A percentile compares a stretch with the other conserved stretches of the same genome.
phyloP scores from a whole-genome alignment of 352 stramenopile species.

The Pythium insidiosum region DNA sequence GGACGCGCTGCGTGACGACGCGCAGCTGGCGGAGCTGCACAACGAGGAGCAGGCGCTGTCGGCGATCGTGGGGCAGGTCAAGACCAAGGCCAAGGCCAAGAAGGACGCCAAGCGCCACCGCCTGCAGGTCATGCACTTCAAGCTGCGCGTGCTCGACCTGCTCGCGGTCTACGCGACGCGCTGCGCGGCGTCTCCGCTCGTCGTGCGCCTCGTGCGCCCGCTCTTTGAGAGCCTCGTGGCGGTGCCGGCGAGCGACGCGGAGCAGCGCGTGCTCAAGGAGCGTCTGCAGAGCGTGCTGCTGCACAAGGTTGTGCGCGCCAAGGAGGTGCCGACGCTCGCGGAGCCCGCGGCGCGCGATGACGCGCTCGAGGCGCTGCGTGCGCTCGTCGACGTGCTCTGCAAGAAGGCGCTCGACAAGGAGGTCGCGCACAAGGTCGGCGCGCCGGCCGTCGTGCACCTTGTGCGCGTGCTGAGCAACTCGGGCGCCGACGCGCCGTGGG shows the following conservation, averaged over 20 bases:
- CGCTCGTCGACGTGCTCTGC: constrained; percentile 32
- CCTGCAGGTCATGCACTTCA: constrained; percentile 76
- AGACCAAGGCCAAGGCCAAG: constrained; percentile 64
- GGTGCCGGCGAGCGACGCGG: constrained; percentile 43
- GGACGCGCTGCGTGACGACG: constrained; percentile 54
- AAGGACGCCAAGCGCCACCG: constrained; percentile 60
- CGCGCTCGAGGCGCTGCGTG: constrained; percentile 22
- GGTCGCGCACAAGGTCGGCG: constrained; percentile 46
- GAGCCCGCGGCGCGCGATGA: constrained; percentile 12
- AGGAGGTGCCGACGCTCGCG: constrained; percentile 31
- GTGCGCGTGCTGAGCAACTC: constrained; percentile 29
- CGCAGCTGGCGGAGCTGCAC: constrained; percentile 58
- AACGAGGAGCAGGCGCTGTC: constrained; percentile 72
- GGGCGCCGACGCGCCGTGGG: not conserved
- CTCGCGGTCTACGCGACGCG: constrained; percentile 54
- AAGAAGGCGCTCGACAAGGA: constrained; percentile 56
- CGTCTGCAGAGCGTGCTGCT: constrained; percentile 55
- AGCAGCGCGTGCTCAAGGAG: constrained; percentile 71
- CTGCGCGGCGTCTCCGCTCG: constrained; percentile 4
- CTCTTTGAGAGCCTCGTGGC: constrained; percentile 50
- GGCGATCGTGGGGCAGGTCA: constrained; percentile 74
- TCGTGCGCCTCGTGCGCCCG: constrained; percentile 47
- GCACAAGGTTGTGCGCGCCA: constrained; percentile 56
- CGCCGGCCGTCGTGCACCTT: constrained; percentile 48
- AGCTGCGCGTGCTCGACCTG: constrained; percentile 77